phyloP scores from a whole-genome alignment of 225 moss, liverwort and hornwort species.

The Antitrichia curtipendula region DNA sequence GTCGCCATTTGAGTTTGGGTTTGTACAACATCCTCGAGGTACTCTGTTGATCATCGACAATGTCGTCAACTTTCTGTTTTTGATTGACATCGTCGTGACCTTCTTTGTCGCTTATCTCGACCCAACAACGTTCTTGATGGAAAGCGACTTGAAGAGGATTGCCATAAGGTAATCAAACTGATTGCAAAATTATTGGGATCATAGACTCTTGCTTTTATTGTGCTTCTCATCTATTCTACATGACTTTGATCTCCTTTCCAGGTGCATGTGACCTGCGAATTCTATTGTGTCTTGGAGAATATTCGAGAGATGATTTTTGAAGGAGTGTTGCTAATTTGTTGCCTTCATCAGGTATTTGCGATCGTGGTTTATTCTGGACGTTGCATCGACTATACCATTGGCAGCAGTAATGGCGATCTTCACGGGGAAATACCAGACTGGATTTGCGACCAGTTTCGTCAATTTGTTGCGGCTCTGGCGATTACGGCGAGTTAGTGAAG shows the following conservation, averaged over 20 bases:
- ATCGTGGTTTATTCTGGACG: conserved; percentile 77
- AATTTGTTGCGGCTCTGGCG: conserved; percentile 90
- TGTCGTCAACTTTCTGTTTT: conserved; percentile 63
- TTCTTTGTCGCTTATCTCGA: conserved; percentile 92
- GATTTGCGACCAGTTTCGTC: conserved; percentile 52
- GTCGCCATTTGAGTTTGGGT: conserved; percentile 81
- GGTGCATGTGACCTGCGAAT: not conserved
- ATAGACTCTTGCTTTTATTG: not conserved
- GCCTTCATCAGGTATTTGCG: conserved; percentile 52
- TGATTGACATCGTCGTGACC: conserved; percentile 63
- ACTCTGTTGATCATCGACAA: conserved; percentile 44
- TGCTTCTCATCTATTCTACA: not conserved
- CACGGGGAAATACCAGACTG: conserved; percentile 56
- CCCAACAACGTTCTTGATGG: conserved; percentile 50
- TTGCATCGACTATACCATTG: conserved; percentile 76
- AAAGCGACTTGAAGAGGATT: conserved; percentile 41
- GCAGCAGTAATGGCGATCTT: conserved; percentile 37
- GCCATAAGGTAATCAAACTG: conserved; percentile 30
- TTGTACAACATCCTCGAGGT: conserved; percentile 29
- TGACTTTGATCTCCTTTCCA: not conserved
- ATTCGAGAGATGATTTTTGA: not conserved
- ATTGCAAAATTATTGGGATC: not conserved
- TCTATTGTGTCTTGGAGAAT: not conserved
- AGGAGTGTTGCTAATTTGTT: not conserved
- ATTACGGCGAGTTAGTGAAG: conserved; percentile 69